Evolutionary conservation across 257 asterid species (phyloP), one percentile per base, ranked within the genome.

Genomic region (Striga asiatica): DNA sequence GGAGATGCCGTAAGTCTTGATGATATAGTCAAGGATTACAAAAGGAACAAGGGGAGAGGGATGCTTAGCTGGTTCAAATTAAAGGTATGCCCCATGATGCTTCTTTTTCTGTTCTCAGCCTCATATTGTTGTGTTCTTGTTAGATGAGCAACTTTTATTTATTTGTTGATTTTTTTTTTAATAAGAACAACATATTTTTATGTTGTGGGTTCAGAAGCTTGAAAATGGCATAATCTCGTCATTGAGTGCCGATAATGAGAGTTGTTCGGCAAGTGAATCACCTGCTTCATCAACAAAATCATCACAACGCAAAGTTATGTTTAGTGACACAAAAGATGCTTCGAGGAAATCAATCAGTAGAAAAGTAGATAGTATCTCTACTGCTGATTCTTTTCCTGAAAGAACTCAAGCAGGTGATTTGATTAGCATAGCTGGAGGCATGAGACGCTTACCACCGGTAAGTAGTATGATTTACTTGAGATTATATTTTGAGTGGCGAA

Each of bases 31-130:
- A 68, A 63, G 58, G 89, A 80, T 73, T 78, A 69, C 72, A 82
- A 67, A 74, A 85, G 76, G 51, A 78, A 59, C 66, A 67, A 72
- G 47, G 74, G 81, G 77, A 69, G 78, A 57, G 93, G 95, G 69
- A 74, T 85, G 88, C 83, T 85, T 39, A 79, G 85, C 72, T 85
- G 95, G 95, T 85, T 85, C 68, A 85, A 80, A 74, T 51, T 80
- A 61, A 85, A 78, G 65, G 95, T 85, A 76, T 66, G 64, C 47
- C 50, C 19, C 60, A 18, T 42, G 35, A 45, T 27, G 71, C 50
- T 65, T 27, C 55, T 58, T 68, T n/a, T 67, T 24, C 41, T 10
- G 43, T 31, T 51, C 56, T 50, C 45, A 43, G 12, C 31, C 42
- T 32, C 41, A 12, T 35, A 9, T 35, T 8, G 3, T 35, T 35